Evolutionary conservation across 306 rosid species (phyloP).

Genomic region (Cucumis hystrix): DNA sequence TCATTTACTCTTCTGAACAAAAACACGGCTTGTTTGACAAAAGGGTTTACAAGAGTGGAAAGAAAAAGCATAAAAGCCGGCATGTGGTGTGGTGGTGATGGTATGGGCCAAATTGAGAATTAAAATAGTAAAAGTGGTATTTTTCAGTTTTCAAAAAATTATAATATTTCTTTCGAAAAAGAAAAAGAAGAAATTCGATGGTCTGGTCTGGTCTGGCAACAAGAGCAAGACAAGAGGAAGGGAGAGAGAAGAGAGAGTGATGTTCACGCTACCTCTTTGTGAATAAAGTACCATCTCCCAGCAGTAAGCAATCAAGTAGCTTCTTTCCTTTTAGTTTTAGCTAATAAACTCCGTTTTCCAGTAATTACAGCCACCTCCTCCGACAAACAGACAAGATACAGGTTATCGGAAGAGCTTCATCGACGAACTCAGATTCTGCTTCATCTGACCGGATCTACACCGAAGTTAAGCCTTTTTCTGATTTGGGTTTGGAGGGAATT

Average conservation of each 20-base stretch:
- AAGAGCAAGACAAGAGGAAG: background rate
- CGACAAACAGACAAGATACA: background rate
- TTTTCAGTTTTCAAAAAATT: background rate
- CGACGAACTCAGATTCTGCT: background rate
- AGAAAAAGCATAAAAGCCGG: background rate
- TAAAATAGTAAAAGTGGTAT: background rate
- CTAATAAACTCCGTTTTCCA: background rate
- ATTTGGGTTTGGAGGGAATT: background rate
- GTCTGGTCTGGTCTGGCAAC: background rate
- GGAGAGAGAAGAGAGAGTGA: background rate
- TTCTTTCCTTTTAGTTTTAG: background rate
- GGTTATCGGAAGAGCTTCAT: background rate
- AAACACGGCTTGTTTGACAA: conserved; percentile 4
- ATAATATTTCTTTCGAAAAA: background rate
- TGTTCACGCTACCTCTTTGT: background rate
- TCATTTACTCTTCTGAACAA: background rate
- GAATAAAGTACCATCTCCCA: background rate
- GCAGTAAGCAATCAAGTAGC: background rate
- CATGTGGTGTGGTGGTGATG: background rate
- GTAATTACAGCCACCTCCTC: background rate
- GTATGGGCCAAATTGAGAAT: background rate
- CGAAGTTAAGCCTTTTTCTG: background rate
- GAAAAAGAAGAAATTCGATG: background rate
- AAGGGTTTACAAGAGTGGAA: background rate
- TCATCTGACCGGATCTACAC: conserved; percentile 1